Evolutionary conservation across 208 protist species (phyloP).

Genomic region (Trypanosoma rangeli): DNA sequence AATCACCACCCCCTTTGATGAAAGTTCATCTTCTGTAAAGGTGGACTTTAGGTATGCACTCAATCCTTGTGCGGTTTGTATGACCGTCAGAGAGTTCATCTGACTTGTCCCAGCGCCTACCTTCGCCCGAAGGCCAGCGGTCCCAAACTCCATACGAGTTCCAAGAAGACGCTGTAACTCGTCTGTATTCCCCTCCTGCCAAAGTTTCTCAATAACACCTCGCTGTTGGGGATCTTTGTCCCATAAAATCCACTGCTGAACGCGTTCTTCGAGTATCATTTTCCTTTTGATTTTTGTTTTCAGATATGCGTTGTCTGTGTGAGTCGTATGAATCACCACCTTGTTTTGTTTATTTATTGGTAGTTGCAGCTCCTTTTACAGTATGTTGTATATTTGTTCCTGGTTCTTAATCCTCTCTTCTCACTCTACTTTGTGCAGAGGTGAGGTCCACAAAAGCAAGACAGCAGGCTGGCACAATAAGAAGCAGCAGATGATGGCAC

Average conservation of each 20-base stretch:
- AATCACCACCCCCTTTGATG: slow-evolving; percentile 79
- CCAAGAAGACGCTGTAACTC: slow-evolving; percentile 67
- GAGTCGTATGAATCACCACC: background rate
- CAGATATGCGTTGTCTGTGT: slow-evolving; percentile 13
- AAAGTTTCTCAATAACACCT: slow-evolving; percentile 44
- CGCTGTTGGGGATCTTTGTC: slow-evolving; percentile 61
- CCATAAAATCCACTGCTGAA: slow-evolving; percentile 71
- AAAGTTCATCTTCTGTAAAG: slow-evolving; percentile 37
- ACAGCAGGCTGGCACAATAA: too few species aligned
- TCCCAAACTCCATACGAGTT: slow-evolving; percentile 94
- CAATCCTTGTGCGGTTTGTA: slow-evolving; percentile 94
- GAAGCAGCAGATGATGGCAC: too few species aligned
- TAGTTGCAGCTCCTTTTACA: background rate
- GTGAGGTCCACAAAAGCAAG: too few species aligned
- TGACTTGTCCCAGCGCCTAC: slow-evolving; percentile 94
- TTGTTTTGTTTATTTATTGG: slow-evolving; percentile 9
- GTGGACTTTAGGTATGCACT: slow-evolving; percentile 49
- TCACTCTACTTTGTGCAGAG: too few species aligned
- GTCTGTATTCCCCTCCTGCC: slow-evolving; percentile 26
- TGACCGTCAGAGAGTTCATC: slow-evolving; percentile 97
- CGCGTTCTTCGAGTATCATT: slow-evolving; percentile 39
- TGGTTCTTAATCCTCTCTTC: too few species aligned
- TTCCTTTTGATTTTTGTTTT: slow-evolving; percentile 15
- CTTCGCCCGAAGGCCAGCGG: slow-evolving; percentile 91
- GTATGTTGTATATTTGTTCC: too few species aligned